Evolutionary conservation across 176 grass and related monocot genomes (phyloP), one percentile per base, ranked within the genome.

Genomic region (Eleusine indica): DNA sequence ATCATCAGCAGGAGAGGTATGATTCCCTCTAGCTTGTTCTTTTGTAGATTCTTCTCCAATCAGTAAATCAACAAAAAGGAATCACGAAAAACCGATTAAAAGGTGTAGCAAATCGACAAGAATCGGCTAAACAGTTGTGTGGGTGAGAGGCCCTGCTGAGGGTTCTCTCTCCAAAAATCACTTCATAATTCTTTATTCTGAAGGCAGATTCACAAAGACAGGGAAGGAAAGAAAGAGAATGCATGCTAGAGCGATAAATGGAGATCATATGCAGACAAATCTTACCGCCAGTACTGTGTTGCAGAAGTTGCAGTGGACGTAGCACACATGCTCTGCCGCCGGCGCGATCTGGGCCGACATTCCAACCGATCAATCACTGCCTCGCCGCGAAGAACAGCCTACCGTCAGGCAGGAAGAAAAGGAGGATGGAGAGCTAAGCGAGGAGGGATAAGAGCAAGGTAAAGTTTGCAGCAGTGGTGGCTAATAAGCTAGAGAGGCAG

Each of bases 291-390:
- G 94, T 62, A 86, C 82, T 57, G 94, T 97, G 91, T 88, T 97
- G 94, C 94, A 97, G 86, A 97, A 89, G 89, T 91, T 97, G 91
- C 94, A 97, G 89, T 97, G 75, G 48, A 97, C 94, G 74, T 97
- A 97, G 85, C 94, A 97, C 62, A 97, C 91, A 71, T 93, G 84
- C 17, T 94, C 91, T 42, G 84, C 81, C 70, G 83, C 78, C 15
- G 18, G 51, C 35, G 90, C 42, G 76, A 92, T 88, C 62, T 88
- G 80, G 16, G 83, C 40, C 9, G 90, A 95, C 93, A 95, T 95
- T 86, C 70, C 90, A 81, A 39, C 22, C 2, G 79, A 78, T 68
- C 29, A 70, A 14, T 15, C 15, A 14, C 14, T 53, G 15, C 14
- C 14, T 53, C 15, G 14, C 51, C 51, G 51, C 3, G 9, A 84